A percentile compares a stretch with the other conserved stretches of the same genome.
Conservation (phyloP, 2,329 filamentous ascomycete genomes). For the Paecilomyces formosus region DNA sequence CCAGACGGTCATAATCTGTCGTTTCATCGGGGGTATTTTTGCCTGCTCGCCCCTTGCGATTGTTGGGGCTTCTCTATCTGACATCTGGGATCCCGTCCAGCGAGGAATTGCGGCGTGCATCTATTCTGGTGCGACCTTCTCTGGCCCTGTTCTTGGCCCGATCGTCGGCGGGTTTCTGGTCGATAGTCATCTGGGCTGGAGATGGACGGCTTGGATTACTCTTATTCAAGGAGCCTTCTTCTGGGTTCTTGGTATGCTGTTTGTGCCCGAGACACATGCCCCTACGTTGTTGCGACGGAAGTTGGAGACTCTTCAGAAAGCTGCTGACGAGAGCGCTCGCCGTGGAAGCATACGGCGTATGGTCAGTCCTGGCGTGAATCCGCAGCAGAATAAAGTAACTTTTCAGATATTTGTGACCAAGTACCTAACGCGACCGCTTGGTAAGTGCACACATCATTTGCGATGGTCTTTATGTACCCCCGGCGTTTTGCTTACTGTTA, state of each 20-base stretch:
- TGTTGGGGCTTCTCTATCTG: constrained; percentile 12
- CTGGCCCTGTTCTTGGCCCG: constrained; percentile 43
- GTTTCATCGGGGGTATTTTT: constrained; percentile 21
- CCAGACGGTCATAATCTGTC: constrained; percentile 16
- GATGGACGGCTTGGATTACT: constrained; percentile 52
- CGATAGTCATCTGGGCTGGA: constrained; percentile 45
- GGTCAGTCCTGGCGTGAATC: background rate
- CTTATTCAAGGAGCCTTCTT: constrained; percentile 41
- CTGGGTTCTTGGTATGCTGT: constrained; percentile 34
- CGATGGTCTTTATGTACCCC: background rate
- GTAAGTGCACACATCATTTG: background rate
- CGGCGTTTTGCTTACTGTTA: background rate
- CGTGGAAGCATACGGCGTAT: background rate
- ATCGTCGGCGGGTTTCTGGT: constrained; percentile 46
- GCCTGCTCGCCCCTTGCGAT: constrained; percentile 18
- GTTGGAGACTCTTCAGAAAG: background rate
- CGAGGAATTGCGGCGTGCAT: constrained; percentile 31
- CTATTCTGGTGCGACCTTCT: constrained; percentile 41
- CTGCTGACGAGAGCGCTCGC: background rate
- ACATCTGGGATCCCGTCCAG: constrained; percentile 8
- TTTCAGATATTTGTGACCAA: background rate
- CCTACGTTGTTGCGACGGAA: constrained; percentile 1
- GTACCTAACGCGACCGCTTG: background rate
- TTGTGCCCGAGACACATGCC: constrained; percentile 38
- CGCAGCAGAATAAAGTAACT: constrained; percentile 6